These are phyloP conservation scores for Scheffersomyces coipomensis DNA, from an alignment of 805 yeast species.

Conservation along the genomic window DNA sequence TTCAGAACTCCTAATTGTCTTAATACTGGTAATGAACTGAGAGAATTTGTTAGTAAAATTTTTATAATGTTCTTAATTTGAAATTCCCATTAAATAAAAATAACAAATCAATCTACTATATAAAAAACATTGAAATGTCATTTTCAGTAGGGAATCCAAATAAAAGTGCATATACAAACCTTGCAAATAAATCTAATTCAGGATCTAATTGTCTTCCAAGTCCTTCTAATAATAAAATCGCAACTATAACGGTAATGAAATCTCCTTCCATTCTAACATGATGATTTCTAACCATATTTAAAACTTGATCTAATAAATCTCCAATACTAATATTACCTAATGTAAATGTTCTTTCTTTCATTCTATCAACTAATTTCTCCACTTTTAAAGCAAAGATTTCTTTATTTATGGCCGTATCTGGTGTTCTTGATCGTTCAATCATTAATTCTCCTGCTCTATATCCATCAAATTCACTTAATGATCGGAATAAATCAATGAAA, in stretches of 20 bases:
- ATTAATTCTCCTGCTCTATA: conserved; percentile 91
- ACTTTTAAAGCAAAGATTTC: conserved; percentile 88
- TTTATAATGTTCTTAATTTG: not conserved
- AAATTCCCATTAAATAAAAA: too few relatives aligned
- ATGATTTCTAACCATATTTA: conserved; percentile 87
- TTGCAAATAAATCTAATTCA: conserved; percentile 88
- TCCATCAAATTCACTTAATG: conserved; percentile 90
- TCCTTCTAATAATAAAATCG: conserved; percentile 88
- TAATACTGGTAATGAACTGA: conserved; percentile 77
- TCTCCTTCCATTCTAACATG: conserved; percentile 99
- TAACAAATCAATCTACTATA: not conserved
- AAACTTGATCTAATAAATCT: conserved; percentile 80
- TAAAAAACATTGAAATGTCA: conserved; percentile 11
- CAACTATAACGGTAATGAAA: conserved; percentile 92
- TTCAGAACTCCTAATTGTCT: conserved; percentile 73
- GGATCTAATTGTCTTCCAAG: conserved; percentile 95
- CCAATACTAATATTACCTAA: conserved; percentile 91
- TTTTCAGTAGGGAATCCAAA: conserved; percentile 42
- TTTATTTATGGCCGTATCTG: conserved; percentile 82
- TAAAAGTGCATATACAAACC: conserved; percentile 67
- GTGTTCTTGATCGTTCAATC: conserved; percentile 93
- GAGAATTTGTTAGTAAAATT: conserved; percentile 17
- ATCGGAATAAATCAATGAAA: conserved; percentile 84
- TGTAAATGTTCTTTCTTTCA: conserved; percentile 86
- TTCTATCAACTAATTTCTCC: conserved; percentile 74